Evolutionary conservation across 257 asterid species (phyloP).

Genomic region (Ophiorrhiza pumila): DNA sequence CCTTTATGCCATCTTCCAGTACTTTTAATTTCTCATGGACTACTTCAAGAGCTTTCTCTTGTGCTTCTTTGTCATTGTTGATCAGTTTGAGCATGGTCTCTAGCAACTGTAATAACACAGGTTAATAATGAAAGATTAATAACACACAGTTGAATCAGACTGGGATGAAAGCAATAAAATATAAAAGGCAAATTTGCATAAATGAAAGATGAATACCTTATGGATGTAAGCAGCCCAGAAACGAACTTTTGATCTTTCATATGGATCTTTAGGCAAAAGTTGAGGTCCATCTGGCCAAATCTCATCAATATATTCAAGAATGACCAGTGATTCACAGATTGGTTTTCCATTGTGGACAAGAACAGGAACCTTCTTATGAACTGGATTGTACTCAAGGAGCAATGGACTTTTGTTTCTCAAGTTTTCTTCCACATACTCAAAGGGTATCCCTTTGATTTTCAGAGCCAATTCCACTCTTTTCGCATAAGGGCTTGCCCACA

Average conservation of each 20-base stretch:
- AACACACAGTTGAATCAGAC: no score
- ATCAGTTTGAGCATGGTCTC: constrained; percentile 24
- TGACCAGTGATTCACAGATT: constrained; percentile 25
- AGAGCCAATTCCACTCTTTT: constrained; percentile 43
- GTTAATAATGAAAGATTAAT: no score
- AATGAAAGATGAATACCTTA: constrained; percentile 21
- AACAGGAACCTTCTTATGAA: constrained; percentile 38
- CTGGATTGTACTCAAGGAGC: constrained; percentile 36
- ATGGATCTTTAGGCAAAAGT: constrained; percentile 33
- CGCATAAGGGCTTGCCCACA: constrained; percentile 36
- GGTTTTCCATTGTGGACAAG: constrained; percentile 38
- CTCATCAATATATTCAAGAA: constrained; percentile 46
- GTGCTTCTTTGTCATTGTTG: constrained; percentile 11
- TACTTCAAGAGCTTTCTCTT: constrained; percentile 12
- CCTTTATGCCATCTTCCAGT: constrained; percentile 29
- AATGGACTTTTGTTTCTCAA: constrained; percentile 30
- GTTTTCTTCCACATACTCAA: constrained; percentile 42
- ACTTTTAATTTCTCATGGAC: constrained; percentile 22
- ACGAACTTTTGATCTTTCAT: constrained; percentile 30
- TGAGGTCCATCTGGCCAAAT: constrained; percentile 30
- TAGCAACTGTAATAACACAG: constrained; percentile 25
- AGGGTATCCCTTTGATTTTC: constrained; percentile 42
- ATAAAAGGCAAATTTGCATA: background rate
- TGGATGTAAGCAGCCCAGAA: constrained; percentile 38
- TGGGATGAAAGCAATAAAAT: no score